phyloP scores from a whole-genome alignment of 768 basidiomycete genomes.

The Lactarius sanguifluus region DNA sequence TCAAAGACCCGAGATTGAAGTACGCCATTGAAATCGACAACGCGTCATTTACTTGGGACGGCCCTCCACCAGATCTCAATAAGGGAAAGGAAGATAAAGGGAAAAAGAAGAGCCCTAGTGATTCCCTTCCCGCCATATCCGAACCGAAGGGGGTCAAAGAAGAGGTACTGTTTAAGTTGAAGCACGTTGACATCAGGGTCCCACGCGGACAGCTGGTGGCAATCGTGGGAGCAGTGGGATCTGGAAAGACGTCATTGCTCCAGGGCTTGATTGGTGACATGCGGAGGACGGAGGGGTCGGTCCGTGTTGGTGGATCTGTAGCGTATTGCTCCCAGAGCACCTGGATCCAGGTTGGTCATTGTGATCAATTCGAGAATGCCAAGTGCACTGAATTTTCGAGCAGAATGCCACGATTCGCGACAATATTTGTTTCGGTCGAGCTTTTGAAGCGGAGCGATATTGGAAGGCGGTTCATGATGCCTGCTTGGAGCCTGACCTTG shows the following conservation, averaged over 20 bases:
- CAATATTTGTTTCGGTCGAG: conserved; percentile 85
- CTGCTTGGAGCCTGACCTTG: conserved; percentile 77
- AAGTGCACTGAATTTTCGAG: background rate
- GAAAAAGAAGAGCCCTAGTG: conserved; percentile 20
- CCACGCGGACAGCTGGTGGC: conserved; percentile 79
- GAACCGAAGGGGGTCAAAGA: conserved; percentile 37
- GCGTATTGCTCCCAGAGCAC: conserved; percentile 88
- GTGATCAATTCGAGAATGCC: conserved; percentile 13
- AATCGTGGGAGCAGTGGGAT: conserved; percentile 77
- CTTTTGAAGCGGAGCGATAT: conserved; percentile 78
- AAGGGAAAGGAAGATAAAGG: conserved; percentile 33
- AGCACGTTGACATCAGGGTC: conserved; percentile 62
- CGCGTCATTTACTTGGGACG: conserved; percentile 87
- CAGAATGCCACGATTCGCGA: conserved; percentile 84
- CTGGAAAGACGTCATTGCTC: conserved; percentile 66
- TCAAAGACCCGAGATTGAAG: conserved; percentile 53
- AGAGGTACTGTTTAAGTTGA: conserved; percentile 57
- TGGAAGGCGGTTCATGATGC: conserved; percentile 78
- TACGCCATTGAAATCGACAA: conserved; percentile 64
- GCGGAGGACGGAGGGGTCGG: conserved; percentile 62
- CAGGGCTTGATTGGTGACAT: conserved; percentile 84
- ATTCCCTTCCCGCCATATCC: background rate
- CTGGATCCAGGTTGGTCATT: conserved; percentile 72
- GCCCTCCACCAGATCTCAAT: conserved; percentile 55
- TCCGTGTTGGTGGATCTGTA: conserved; percentile 72